These are phyloP conservation scores for Vicia sativa DNA, from an alignment of 306 rosid genomes.

Conservation along the genomic window DNA sequence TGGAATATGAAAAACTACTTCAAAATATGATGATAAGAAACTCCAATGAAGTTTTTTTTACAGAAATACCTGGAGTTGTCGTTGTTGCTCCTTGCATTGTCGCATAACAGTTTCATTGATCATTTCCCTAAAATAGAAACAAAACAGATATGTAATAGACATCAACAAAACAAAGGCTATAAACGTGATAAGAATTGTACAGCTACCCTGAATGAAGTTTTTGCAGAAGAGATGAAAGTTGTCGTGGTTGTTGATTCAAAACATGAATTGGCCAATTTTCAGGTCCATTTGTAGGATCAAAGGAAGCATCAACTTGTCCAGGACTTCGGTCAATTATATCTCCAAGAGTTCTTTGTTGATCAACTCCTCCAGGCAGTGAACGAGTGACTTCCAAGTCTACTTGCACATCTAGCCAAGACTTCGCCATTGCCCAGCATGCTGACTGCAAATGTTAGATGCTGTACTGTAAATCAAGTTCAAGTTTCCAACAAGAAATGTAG, in stretches of 20 bases:
- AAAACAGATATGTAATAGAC: conserved; percentile 26
- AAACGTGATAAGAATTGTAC: conserved; percentile 32
- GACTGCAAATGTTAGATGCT: conserved; percentile 60
- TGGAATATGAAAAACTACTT: conserved; percentile 38
- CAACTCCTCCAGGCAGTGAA: conserved; percentile 65
- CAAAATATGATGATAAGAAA: conserved; percentile 11
- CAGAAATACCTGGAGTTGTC: conserved; percentile 83
- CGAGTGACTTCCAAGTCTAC: conserved; percentile 82
- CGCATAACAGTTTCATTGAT: conserved; percentile 77
- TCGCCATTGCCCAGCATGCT: conserved; percentile 99
- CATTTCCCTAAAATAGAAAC: conserved; percentile 64
- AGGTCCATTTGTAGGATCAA: conserved; percentile 60
- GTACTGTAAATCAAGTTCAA: conserved; percentile 38
- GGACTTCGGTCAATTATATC: conserved; percentile 71
- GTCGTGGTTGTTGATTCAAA: conserved; percentile 87
- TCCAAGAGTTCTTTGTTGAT: conserved; percentile 57
- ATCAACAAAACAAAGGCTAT: conserved; percentile 14
- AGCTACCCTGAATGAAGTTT: conserved; percentile 91
- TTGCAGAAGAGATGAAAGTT: conserved; percentile 82
- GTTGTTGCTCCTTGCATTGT: conserved; percentile 94
- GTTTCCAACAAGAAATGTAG: conserved; percentile 32
- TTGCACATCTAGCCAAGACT: conserved; percentile 92
- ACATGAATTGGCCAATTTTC: conserved; percentile 93
- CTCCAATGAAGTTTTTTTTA: background rate
- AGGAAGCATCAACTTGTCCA: conserved; percentile 54